Evolutionary conservation across 768 basidiomycete species (phyloP), one percentile per base, ranked within the genome.

Genomic region (Leccinum longicurvipes): DNA sequence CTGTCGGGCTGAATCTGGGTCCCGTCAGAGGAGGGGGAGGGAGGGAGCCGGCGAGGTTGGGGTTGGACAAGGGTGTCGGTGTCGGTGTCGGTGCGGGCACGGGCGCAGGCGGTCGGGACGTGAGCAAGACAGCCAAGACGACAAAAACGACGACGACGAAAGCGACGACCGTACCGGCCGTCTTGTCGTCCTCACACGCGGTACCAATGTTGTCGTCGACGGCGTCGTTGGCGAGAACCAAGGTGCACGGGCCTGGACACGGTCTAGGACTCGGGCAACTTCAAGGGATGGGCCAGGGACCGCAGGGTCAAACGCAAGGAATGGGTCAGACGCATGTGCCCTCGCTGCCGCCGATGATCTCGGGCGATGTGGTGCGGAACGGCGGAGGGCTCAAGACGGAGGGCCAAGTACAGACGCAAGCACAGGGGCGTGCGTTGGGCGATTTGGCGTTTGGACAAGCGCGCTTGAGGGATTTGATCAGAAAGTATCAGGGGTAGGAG

Each of bases 391-490:
- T 39, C 36, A 39, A 39, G 36, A 39, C 21, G 48, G 48, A 6
- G 61, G 24, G 14, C 3, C 21, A 23, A n/a, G n/a, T n/a, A n/a
- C 24, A 14, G 28, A 27, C 8, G 5, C 46, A 28, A 47, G 46
- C 45, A 11, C 59, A 53, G 15, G 63, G 60, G n/a, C 53, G 66
- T 34, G 57, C 62, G 17, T 56, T 62, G 32, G 73, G 73, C 2
- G 85, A 87, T 39, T 68, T 87, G 55, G 86, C 82, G 10, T 90
- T 91, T 72, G 89, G 89, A 14, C 85, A 91, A 70, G 88, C 89
- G 14, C 76, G 85, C 57, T 71, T 91, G 61, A 75, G 87, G 54
- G 89, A 91, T 71, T 74, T 91, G 58, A 91, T 91, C 67, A 86
- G 84, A 80, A 87, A 89, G 64, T 92, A 91, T 67, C 89, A 92